These are phyloP conservation scores for Penicillium sp. DNA, from an alignment of 2,329 filamentous ascomycete species.

Conservation along the genomic window DNA sequence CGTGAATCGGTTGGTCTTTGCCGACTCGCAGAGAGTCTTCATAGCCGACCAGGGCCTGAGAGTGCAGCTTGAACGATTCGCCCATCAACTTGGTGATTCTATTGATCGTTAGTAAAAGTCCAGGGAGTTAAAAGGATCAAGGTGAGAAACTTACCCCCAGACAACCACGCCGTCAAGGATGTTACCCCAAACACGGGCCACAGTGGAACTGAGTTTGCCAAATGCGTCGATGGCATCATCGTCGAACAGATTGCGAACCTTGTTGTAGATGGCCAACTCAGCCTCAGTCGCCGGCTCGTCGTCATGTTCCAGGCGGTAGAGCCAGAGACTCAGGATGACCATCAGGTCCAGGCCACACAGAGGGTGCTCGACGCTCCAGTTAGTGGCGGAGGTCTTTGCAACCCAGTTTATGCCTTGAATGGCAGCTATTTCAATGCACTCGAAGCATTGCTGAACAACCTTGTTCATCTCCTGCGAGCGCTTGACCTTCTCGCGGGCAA, in stretches of 20 bases:
- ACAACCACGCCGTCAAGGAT: slow-evolving; percentile 99
- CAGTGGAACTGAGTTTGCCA: slow-evolving; percentile 89
- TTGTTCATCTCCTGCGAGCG: slow-evolving; percentile 97
- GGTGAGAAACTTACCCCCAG: slow-evolving; percentile 80
- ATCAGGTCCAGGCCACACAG: slow-evolving; percentile 96
- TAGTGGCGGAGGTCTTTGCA: slow-evolving; percentile 93
- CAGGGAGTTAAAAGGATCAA: slow-evolving; percentile 3
- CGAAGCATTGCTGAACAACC: slow-evolving; percentile 96
- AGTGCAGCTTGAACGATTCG: slow-evolving; percentile 95
- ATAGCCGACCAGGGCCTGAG: slow-evolving; percentile 91
- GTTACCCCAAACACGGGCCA: slow-evolving; percentile 92
- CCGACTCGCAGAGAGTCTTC: slow-evolving; percentile 65
- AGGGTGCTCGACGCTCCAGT: slow-evolving; percentile 98
- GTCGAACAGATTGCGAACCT: slow-evolving; percentile 81
- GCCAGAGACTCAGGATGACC: slow-evolving; percentile 96
- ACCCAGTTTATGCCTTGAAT: slow-evolving; percentile 96
- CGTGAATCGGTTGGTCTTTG: slow-evolving; percentile 47
- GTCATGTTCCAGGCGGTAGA: slow-evolving; percentile 99
- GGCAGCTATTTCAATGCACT: slow-evolving; percentile 95
- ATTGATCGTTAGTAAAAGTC: slow-evolving; percentile 16
- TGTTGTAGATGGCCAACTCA: slow-evolving; percentile 56
- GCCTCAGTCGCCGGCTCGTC: slow-evolving; percentile 69
- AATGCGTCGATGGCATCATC: slow-evolving; percentile 85
- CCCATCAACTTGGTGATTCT: slow-evolving; percentile 80
- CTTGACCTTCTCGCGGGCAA: slow-evolving; percentile 90